Conservation (phyloP, 2,329 filamentous ascomycete species). For the Diaporthe sp. region DNA sequence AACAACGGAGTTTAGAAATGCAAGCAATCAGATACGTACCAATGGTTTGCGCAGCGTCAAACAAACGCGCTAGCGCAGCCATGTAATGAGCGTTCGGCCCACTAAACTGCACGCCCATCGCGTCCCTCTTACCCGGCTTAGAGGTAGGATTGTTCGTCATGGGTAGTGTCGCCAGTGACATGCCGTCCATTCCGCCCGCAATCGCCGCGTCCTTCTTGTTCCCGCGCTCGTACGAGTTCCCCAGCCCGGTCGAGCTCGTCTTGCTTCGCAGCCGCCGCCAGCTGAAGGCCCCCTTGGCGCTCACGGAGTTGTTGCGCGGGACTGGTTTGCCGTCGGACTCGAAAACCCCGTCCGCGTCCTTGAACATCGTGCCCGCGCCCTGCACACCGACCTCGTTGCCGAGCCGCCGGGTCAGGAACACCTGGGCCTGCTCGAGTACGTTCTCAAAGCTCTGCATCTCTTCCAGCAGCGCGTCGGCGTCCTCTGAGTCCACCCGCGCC, state of each 20-base stretch:
- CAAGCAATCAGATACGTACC: constrained; percentile 68
- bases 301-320: constrained; percentile 68
- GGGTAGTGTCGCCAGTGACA: constrained; percentile 77
- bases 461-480: constrained; percentile 91
- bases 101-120: constrained; percentile 75
- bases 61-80: constrained; percentile 87
- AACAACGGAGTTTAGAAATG: background rate
- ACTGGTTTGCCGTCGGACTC: constrained; percentile 55
- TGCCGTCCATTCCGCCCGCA: constrained; percentile 64
- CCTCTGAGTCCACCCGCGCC: constrained; percentile 83
- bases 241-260: constrained; percentile 76
- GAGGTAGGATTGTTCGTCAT: constrained; percentile 77
- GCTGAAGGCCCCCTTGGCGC: constrained; percentile 84
- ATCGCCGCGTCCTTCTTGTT: constrained; percentile 47
- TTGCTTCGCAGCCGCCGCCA: constrained; percentile 93
- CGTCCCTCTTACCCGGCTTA: constrained; percentile 77
- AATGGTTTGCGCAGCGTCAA: constrained; percentile 91
- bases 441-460: constrained; percentile 93
- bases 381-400: constrained; percentile 94
- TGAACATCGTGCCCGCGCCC: constrained; percentile 78
- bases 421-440: constrained; percentile 87
- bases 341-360: constrained; percentile 63
- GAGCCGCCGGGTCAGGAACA: constrained; percentile 80
- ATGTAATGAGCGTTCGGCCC: constrained; percentile 94
- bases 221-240: constrained; percentile 61